Base-by-base conservation (phyloP, 345 rosid species). In the Populus davidiana region DNA sequence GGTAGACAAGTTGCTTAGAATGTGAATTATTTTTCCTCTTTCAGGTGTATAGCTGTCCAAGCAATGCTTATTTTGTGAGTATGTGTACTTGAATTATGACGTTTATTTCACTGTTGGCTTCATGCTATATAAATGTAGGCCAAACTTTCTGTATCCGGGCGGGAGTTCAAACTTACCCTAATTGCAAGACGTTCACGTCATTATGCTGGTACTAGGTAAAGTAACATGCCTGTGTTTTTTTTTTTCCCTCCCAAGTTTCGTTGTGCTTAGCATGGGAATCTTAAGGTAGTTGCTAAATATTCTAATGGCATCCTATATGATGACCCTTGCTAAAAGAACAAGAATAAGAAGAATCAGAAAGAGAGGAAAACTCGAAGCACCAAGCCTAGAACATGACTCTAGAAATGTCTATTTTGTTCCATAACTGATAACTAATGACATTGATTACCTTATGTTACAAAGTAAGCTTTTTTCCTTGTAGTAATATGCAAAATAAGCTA, bases 101-200 rank as follows among this genome's bases (percentile, higher is more conserved):
- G 16, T 72, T 39, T 80, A 70, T 69, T 65, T 61, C 20, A 31
- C 78, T 79, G 35, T 80, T 79, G 50, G 29, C 21, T 80, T 74
- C 38, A 64, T 73, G 70, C 76, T 43, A 6, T 80, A 33, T 86
- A 86, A 83, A 71, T 85, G 77, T 39, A 96, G 99, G 91, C 84
- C 75, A 79, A 91, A 16, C 89, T 92, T 73, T 87, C 91, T 80
- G 88, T 87, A 67, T 88, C 91, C 77, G 99, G 97, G 80, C 88
- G 95, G 72, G 89, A 88, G 77, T 87, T 93, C 80, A 91, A 84
- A 74, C 87, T 96, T 72, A 91, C 98, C 63, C 90, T 96, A 59
- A 92, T 96, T 79, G 96, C 98, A n/a, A 93, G 98, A 83, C 97
- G 99, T 49, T 96, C 99, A 67, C 94, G 99, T 36, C 95, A 93